Percentiles rank a stretch among this genome's conserved stretches.
Conservation (phyloP, 2,329 filamentous ascomycete genomes). For the Paracorniculantispora psalliotae region DNA sequence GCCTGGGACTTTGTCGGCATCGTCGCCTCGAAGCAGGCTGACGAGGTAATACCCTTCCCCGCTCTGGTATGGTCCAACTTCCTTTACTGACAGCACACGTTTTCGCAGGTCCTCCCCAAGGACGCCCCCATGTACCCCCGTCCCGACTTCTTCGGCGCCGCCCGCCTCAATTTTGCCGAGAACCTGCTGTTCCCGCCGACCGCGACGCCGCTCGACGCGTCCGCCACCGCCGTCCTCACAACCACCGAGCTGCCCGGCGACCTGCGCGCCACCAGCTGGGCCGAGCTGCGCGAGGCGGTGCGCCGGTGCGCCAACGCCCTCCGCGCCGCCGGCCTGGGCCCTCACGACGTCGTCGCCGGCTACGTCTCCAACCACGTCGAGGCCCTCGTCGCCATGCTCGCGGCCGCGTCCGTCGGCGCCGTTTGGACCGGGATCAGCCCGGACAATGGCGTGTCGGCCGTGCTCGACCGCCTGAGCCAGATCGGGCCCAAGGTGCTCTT, state of each 20-base stretch:
- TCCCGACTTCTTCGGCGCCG: constrained; percentile 76
- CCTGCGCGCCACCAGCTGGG: constrained; percentile 61
- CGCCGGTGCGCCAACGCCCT: constrained; percentile 67
- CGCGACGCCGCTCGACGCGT: constrained; percentile 39
- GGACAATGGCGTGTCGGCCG: constrained; percentile 86
- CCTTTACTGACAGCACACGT: not conserved
- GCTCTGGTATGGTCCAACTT: no score
- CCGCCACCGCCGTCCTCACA: constrained; percentile 68
- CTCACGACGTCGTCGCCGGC: constrained; percentile 56
- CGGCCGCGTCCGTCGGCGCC: constrained; percentile 74
- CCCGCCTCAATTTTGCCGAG: constrained; percentile 86
- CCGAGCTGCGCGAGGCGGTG: constrained; percentile 72
- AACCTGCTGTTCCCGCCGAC: constrained; percentile 77
- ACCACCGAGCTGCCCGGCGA: constrained; percentile 69
- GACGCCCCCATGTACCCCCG: constrained; percentile 75
- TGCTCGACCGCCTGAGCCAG: constrained; percentile 80
- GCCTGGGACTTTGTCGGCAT: constrained; percentile 81
- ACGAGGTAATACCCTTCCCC: constrained; percentile 43
- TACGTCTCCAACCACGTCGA: constrained; percentile 89
- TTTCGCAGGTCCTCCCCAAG: constrained; percentile 59
- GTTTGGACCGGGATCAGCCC: constrained; percentile 93
- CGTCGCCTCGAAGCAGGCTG: constrained; percentile 59
- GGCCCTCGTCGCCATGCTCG: constrained; percentile 82
- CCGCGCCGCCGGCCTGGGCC: constrained; percentile 56
- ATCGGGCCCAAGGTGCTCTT: constrained; percentile 80